phyloP scores from a whole-genome alignment of 306 rosid genomes.

The Vigna mungo region DNA sequence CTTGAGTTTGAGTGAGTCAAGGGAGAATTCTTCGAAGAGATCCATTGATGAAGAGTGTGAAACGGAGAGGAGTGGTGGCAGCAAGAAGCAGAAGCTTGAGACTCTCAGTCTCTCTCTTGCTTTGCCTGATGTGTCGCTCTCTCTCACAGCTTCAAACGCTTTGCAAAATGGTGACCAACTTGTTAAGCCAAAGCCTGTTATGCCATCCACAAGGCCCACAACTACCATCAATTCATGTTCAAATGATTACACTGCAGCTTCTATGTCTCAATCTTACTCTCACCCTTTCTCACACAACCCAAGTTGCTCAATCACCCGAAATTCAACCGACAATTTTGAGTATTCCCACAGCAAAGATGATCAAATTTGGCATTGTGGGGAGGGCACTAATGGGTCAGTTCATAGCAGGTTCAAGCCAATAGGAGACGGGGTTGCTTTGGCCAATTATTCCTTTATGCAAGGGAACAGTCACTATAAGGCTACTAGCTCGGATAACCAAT shows the following conservation, averaged over 20 bases:
- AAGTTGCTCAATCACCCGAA: constrained; percentile 79
- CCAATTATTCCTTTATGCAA: constrained; percentile 71
- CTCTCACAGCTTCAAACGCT: constrained; percentile 82
- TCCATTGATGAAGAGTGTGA: constrained; percentile 63
- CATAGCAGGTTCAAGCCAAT: constrained; percentile 91
- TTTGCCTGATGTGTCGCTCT: constrained; percentile 73
- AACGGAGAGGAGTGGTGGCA: constrained; percentile 54
- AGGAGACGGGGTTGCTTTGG: constrained; percentile 73
- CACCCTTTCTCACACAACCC: constrained; percentile 78
- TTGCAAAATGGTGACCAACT: constrained; percentile 62
- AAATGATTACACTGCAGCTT: constrained; percentile 73
- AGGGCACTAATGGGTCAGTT: constrained; percentile 90
- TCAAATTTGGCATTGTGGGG: constrained; percentile 83
- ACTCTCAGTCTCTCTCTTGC: constrained; percentile 84
- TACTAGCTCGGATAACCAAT: constrained; percentile 68
- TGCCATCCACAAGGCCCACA: constrained; percentile 58
- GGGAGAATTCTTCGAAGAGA: constrained; percentile 63
- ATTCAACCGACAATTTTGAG: constrained; percentile 79
- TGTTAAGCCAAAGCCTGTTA: constrained; percentile 52
- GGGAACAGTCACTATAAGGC: constrained; percentile 57
- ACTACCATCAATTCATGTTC: constrained; percentile 62
- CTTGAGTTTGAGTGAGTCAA: constrained; percentile 61
- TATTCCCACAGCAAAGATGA: constrained; percentile 73
- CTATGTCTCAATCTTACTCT: constrained; percentile 73
- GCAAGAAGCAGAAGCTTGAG: constrained; percentile 71